These are phyloP conservation scores for Populus tremula DNA, from an alignment of 345 rosid species.

Conservation along the genomic window DNA sequence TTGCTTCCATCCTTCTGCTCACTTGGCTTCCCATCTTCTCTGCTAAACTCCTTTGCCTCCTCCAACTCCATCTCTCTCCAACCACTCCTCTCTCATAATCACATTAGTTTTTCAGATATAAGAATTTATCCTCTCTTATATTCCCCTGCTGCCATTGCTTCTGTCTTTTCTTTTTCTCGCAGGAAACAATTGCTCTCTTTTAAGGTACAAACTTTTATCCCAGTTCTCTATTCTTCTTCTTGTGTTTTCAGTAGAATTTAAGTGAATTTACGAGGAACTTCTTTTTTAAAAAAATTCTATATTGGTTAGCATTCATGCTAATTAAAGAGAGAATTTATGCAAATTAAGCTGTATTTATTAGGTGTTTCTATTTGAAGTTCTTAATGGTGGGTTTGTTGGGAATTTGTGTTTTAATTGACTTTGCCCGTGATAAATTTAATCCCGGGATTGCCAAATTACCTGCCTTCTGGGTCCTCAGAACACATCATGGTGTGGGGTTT, in stretches of 20 bases:
- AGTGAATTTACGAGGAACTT: too few species aligned
- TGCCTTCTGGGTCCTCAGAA: not conserved
- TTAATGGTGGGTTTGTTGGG: too few species aligned
- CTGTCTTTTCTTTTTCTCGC: constrained; percentile 25
- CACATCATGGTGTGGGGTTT: not conserved
- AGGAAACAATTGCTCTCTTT: constrained; percentile 37
- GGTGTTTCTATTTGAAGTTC: too few species aligned
- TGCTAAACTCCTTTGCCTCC: constrained; percentile 21
- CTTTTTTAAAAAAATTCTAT: too few species aligned
- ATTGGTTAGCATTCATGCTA: too few species aligned
- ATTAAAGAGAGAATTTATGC: too few species aligned
- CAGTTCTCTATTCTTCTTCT: not conserved
- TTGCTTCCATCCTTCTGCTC: constrained; percentile 37
- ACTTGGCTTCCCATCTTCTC: constrained; percentile 39
- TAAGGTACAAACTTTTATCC: constrained; percentile 40
- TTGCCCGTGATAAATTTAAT: too few species aligned
- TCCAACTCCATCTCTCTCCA: constrained; percentile 39
- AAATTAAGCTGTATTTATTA: too few species aligned
- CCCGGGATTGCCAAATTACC: too few species aligned
- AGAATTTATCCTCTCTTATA: constrained; percentile 21
- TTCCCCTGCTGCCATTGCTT: constrained; percentile 23
- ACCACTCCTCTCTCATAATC: constrained; percentile 27
- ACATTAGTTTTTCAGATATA: constrained; percentile 19
- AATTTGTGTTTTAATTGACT: too few species aligned
- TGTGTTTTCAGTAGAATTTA: not conserved